phyloP scores from a whole-genome alignment of 2,329 filamentous ascomycete species.

The Microdochium nivale region DNA sequence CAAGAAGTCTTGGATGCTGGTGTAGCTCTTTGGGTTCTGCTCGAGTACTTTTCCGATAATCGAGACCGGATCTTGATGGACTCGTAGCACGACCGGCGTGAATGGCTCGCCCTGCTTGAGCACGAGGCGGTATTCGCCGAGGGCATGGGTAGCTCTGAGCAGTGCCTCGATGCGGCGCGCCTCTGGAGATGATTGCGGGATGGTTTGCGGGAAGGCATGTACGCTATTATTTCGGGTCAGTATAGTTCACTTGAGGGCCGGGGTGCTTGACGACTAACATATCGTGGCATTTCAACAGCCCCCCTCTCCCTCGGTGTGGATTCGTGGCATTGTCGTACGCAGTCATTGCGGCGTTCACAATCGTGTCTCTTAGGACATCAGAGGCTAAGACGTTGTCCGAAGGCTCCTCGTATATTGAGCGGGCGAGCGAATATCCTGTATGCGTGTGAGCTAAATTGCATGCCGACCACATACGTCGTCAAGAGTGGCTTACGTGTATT shows the following conservation, averaged over 20 bases:
- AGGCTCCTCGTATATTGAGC: constrained; percentile 50
- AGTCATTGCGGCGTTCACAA: constrained; percentile 56
- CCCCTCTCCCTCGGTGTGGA: constrained; percentile 66
- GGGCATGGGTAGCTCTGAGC: constrained; percentile 62
- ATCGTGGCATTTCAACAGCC: constrained; percentile 68
- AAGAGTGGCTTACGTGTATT: constrained; percentile 42
- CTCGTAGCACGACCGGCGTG: constrained; percentile 68
- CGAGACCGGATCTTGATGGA: constrained; percentile 65
- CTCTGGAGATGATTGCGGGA: constrained; percentile 41
- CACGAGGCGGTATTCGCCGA: constrained; percentile 69
- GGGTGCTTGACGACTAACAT: constrained; percentile 43
- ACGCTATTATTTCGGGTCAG: constrained; percentile 34
- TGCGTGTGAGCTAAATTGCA: neutral
- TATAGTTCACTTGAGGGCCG: neutral
- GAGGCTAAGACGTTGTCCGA: constrained; percentile 38
- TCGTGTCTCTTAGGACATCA: constrained; percentile 46
- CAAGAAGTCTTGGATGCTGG: constrained; percentile 64
- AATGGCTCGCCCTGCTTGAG: constrained; percentile 76
- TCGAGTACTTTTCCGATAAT: constrained; percentile 66
- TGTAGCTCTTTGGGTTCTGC: constrained; percentile 68
- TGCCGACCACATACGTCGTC: neutral
- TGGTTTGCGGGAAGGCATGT: constrained; percentile 51
- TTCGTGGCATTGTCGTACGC: constrained; percentile 79
- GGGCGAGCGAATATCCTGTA: constrained; percentile 53
- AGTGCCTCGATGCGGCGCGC: constrained; percentile 52